phyloP scores from a whole-genome alignment of 208 protist species.

The Herpetomonas samuelpessoai region DNA sequence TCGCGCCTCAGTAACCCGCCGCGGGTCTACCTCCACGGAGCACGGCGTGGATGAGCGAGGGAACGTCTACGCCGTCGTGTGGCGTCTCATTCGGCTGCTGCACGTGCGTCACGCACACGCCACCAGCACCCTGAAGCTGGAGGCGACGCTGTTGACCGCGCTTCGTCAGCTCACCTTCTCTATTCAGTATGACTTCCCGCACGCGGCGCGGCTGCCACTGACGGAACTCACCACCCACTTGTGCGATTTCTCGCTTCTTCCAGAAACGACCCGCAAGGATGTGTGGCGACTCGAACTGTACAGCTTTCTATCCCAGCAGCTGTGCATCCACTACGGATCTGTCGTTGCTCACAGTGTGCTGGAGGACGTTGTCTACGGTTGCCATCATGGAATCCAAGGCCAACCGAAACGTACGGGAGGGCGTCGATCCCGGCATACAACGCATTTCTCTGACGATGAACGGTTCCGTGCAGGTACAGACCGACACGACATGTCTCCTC shows the following conservation, averaged over 20 bases:
- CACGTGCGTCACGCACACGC: constrained; percentile 36
- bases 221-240: constrained; percentile 47
- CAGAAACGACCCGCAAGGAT: constrained; percentile 42
- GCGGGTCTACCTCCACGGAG: background rate
- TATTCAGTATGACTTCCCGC: constrained; percentile 45
- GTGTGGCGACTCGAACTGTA: constrained; percentile 68
- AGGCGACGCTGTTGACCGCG: constrained; percentile 46
- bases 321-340: constrained; percentile 33
- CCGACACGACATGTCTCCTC: no score
- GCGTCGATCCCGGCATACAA: no score
- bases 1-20: no score
- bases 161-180: constrained; percentile 32
- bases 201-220: constrained; percentile 17
- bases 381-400: background rate
- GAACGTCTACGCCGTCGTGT: constrained; percentile 1
- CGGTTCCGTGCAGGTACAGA: no score
- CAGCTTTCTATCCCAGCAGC: constrained; percentile 39
- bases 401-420: background rate
- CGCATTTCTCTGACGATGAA: no score
- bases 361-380: constrained; percentile 19
- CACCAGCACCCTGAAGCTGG: constrained; percentile 42
- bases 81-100: constrained; percentile 21
- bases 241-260: constrained; percentile 49
- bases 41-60: background rate
- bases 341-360: constrained; percentile 40